Percentiles rank a stretch among this genome's conserved stretches.
These are phyloP conservation scores for Diaporthe longicolla DNA, from an alignment of 2,329 filamentous ascomycete species.

Conservation along the genomic window DNA sequence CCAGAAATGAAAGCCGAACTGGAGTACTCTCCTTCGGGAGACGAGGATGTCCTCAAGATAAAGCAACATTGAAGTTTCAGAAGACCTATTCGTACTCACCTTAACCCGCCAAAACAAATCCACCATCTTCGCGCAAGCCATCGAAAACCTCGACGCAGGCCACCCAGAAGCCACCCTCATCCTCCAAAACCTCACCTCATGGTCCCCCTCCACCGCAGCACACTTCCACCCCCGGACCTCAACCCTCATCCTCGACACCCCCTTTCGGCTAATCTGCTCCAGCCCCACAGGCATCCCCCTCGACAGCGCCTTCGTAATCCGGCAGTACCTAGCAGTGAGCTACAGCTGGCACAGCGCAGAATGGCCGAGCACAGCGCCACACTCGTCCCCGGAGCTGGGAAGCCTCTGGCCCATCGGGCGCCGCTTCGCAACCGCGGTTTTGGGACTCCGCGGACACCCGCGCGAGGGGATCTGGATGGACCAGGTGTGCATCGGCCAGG, in stretches of 20 bases:
- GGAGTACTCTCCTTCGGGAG: neutral
- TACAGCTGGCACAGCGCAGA: slow-evolving; percentile 1
- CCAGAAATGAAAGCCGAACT: neutral
- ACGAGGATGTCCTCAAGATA: neutral
- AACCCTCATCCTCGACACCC: neutral
- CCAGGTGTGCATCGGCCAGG: neutral
- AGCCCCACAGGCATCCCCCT: neutral
- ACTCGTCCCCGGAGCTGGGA: neutral
- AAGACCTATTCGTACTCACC: neutral
- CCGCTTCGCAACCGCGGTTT: neutral
- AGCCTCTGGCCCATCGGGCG: neutral
- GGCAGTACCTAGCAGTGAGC: neutral
- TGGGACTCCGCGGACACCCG: neutral
- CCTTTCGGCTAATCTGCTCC: neutral
- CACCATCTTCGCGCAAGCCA: neutral
- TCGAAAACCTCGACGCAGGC: neutral
- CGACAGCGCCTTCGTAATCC: slow-evolving; percentile 7
- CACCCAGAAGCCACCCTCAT: neutral
- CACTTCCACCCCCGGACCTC: neutral
- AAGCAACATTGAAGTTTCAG: neutral
- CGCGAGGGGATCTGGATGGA: slow-evolving; percentile 12
- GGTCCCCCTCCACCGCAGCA: neutral
- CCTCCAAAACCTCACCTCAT: neutral
- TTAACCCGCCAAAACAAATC: neutral
- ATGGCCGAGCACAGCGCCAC: neutral